Evolutionary conservation across 495 filamentous ascomycete genomes (phyloP).

Genomic region (Pyrenula massariospora): DNA sequence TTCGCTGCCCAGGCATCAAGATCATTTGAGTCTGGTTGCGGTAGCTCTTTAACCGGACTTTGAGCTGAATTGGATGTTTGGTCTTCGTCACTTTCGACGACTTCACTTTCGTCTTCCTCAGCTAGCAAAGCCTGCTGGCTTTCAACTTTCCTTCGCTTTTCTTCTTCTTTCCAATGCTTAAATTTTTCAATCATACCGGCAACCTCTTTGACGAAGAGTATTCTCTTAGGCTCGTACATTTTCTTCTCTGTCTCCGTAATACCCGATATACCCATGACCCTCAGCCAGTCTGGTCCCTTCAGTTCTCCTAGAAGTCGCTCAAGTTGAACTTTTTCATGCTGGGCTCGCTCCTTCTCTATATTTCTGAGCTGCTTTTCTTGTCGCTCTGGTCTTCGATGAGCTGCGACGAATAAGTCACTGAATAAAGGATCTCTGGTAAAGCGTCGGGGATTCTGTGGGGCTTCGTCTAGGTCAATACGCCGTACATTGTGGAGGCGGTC

Average conservation of each 20-base stretch:
- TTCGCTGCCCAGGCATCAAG: slow-evolving; percentile 61
- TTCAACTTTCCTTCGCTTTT: slow-evolving; percentile 64
- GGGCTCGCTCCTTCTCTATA: slow-evolving; percentile 79
- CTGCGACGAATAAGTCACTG: slow-evolving; percentile 53
- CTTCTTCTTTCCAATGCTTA: slow-evolving; percentile 75
- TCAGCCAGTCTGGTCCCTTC: slow-evolving; percentile 85
- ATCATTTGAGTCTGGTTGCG: slow-evolving; percentile 51
- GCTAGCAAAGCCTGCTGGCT: slow-evolving; percentile 43
- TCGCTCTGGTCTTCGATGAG: slow-evolving; percentile 71
- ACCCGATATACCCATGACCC: slow-evolving; percentile 82
- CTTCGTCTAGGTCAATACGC: not conserved
- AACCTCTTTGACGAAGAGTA: slow-evolving; percentile 73
- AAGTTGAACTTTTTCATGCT: slow-evolving; percentile 83
- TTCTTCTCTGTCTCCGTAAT: slow-evolving; percentile 74
- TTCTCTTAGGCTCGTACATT: slow-evolving; percentile 73
- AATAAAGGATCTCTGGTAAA: slow-evolving; percentile 51
- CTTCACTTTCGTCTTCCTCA: slow-evolving; percentile 1
- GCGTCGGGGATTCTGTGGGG: not conserved
- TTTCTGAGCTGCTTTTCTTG: slow-evolving; percentile 88
- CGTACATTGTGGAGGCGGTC: slow-evolving; percentile 9
- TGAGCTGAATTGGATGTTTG: slow-evolving; percentile 10
- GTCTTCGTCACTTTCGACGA: slow-evolving; percentile 13
- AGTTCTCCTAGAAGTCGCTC: slow-evolving; percentile 78
- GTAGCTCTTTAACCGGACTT: slow-evolving; percentile 16
- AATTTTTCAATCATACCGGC: slow-evolving; percentile 76